These are phyloP conservation scores for Rhynchospora breviuscula DNA, from an alignment of 176 grass and related monocot species.

Conservation along the genomic window DNA sequence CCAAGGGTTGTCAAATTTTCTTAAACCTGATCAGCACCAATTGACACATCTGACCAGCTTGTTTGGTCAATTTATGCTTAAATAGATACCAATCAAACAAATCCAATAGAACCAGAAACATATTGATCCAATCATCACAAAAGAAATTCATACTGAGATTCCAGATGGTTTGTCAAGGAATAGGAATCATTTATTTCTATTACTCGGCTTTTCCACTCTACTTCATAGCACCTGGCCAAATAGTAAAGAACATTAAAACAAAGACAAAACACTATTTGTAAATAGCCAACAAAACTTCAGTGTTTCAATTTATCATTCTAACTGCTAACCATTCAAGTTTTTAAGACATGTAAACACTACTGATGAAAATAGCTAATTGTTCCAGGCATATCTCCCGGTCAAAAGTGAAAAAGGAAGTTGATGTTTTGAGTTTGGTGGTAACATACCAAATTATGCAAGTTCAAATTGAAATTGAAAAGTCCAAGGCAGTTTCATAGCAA, in stretches of 20 bases:
- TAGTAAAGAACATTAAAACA: slow-evolving; percentile 3
- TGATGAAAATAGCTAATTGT: no score
- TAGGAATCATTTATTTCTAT: slow-evolving; percentile 58
- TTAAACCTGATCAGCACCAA: not conserved
- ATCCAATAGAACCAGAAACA: not conserved
- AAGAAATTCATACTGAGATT: slow-evolving; percentile 68
- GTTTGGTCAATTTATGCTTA: not conserved
- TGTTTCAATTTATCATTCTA: not conserved
- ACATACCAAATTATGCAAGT: no score
- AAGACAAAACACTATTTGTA: not conserved
- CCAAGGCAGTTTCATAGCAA: no score
- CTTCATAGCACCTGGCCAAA: slow-evolving; percentile 68
- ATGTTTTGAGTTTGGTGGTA: no score
- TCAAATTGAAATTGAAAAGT: no score
- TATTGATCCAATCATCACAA: not conserved
- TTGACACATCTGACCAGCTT: not conserved
- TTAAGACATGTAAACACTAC: not conserved
- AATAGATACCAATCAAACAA: not conserved
- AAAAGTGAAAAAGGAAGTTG: no score
- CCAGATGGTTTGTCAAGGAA: slow-evolving; percentile 90
- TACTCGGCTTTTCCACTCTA: slow-evolving; percentile 94
- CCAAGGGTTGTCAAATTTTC: not conserved
- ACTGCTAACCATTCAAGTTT: not conserved
- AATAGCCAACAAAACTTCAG: not conserved
- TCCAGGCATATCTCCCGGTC: no score